Percentiles rank a stretch among this genome's conserved stretches.
Evolutionary conservation across 495 filamentous ascomycete species (phyloP).

Genomic region (Talaromyces nanjingensis): DNA sequence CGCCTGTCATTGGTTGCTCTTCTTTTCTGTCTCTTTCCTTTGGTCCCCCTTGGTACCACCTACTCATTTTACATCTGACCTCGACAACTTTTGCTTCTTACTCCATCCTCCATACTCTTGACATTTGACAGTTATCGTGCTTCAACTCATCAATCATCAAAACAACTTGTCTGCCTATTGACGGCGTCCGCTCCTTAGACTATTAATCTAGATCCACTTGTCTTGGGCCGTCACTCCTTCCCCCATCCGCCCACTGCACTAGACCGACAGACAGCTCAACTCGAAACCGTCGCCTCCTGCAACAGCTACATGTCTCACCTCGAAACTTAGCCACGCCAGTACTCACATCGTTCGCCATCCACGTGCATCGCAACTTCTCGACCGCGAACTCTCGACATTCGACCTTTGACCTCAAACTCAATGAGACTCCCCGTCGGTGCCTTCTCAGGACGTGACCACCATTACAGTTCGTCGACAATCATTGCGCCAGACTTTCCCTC

Average conservation of each 20-base stretch:
- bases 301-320: constrained; percentile 6
- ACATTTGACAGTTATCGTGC: too few species aligned
- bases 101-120: too few species aligned
- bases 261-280: neutral
- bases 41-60: too few species aligned
- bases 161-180: too few species aligned
- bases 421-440: neutral
- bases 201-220: neutral
- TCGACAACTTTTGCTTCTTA: too few species aligned
- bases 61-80: too few species aligned
- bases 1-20: too few species aligned
- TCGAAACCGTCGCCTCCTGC: neutral
- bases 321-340: neutral
- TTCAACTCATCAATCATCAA: too few species aligned
- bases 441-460: neutral
- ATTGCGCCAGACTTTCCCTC: neutral
- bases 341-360: neutral
- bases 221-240: constrained; percentile 5
- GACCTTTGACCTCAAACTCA: neutral
- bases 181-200: too few species aligned
- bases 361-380: neutral
- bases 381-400: neutral
- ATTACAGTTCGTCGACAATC: neutral
- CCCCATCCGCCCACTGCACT: neutral
- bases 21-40: too few species aligned